These are phyloP conservation scores for Hypomyces rosellus DNA, from an alignment of 2,329 filamentous ascomycete species.

Conservation along the genomic window DNA sequence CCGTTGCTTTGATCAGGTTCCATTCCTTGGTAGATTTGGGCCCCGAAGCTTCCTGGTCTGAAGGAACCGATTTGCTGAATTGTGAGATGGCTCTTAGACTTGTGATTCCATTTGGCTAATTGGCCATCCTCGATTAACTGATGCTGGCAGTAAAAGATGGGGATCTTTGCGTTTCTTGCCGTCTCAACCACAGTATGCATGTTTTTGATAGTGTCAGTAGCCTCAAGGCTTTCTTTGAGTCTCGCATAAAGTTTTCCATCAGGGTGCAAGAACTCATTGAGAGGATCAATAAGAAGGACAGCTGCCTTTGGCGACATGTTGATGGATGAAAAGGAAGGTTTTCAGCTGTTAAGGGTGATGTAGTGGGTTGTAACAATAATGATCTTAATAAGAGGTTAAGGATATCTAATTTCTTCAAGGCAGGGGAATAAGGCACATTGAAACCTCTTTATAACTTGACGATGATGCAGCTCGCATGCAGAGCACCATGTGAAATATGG, in stretches of 20 bases:
- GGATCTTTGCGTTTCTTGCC: constrained; percentile 8
- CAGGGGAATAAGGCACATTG: no score
- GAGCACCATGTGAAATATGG: no score
- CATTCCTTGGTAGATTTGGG: constrained; percentile 12
- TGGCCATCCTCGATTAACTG: constrained; percentile 8
- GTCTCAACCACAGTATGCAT: constrained; percentile 7
- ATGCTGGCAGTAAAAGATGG: constrained; percentile 14
- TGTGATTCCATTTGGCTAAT: constrained; percentile 10
- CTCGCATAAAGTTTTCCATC: constrained; percentile 11
- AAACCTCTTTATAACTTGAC: no score
- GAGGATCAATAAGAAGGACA: constrained; percentile 14
- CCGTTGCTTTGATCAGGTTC: constrained; percentile 14
- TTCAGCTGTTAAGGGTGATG: no score
- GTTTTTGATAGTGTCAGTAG: constrained; percentile 9
- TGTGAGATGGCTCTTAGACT: constrained; percentile 2
- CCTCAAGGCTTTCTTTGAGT: constrained; percentile 7
- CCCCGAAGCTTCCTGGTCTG: constrained; percentile 13
- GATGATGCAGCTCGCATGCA: no score
- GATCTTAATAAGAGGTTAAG: no score
- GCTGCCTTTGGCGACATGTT: constrained; percentile 4
- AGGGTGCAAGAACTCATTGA: constrained; percentile 16
- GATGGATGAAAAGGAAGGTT: no score
- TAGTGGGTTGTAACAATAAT: no score
- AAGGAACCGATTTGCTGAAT: constrained; percentile 3
- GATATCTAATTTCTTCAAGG: no score